Base-by-base conservation (phyloP, 805 yeast species). In the Yarrowia keelungensis region DNA sequence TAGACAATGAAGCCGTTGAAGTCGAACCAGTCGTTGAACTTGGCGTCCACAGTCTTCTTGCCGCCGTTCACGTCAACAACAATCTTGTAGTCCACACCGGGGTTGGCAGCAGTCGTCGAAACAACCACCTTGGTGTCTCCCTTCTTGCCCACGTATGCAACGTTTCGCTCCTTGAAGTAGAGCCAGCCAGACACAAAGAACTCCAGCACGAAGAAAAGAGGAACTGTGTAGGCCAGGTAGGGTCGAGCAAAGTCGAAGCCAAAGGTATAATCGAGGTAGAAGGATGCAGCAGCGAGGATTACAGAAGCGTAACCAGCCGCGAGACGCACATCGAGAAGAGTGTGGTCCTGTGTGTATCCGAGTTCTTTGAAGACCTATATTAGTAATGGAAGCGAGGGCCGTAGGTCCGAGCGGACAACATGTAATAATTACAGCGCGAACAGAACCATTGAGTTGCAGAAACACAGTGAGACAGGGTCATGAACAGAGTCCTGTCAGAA, bases 231-330 rank as follows among this genome's bases (percentile, higher is more conserved):
- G n/a, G 71, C 71, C 11, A 78, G 76, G 46, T 54, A 62, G 46
- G 69, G 19, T 66, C 71, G 73, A 15, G 76, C 76, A 12, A 70
- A 64, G 22, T 70, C 71, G 69, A 78, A 78, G 10, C 80, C 81
- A n/a, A 70, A 67, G 19, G 69, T 69, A 69, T 73, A 74, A 70
- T 79, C 81, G 42, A 70, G 70, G 43, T 54, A 69, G 49, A 72
- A 73, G 19, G 74, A 75, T 5, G 68, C 69, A 5, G 73, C 80
- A 12, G 79, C 76, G n/a, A 77, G 71, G 5, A 72, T 56, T 8
- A 77, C 75, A 0, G 79, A 69, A 15, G 70, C 51, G 68, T 71
- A 78, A 3, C 79, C 79, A 8, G 78, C 47, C 1, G 70, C 74
- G 15, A 78, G 72, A 32, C 76, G 71, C 35, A 74, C 70, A 59